Conservation (phyloP, 2,329 filamentous ascomycete species). For the Colletotrichum lini region DNA sequence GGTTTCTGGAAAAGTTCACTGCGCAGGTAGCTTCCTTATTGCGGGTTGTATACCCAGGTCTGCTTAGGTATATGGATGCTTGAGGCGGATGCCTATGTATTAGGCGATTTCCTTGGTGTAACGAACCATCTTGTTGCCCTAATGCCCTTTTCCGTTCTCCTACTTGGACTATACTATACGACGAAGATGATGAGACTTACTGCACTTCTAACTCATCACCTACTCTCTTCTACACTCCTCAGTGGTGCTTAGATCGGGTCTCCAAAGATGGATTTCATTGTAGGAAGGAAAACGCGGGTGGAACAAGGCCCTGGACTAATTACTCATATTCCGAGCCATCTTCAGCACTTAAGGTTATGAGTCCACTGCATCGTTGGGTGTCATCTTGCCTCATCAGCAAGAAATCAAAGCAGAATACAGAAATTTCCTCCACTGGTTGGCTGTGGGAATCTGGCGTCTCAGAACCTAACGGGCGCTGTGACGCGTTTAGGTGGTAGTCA, state of each 20-base stretch:
- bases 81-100: too few relatives aligned
- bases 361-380: not conserved
- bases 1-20: not conserved
- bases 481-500: too few relatives aligned
- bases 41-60: not conserved
- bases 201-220: not conserved
- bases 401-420: too few relatives aligned
- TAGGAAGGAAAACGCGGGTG: not conserved
- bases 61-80: not conserved
- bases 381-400: too few relatives aligned
- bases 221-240: not conserved
- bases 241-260: too few relatives aligned
- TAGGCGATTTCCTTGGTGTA: not conserved
- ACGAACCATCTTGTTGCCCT: not conserved
- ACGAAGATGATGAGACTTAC: not conserved
- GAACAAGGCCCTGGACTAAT: not conserved
- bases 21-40: not conserved
- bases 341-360: too few relatives aligned
- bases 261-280: not conserved
- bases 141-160: not conserved
- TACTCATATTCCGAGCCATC: not conserved
- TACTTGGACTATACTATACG: not conserved
- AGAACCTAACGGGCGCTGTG: too few relatives aligned
- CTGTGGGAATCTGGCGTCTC: too few relatives aligned
- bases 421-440: too few relatives aligned